Conservation (phyloP, 1,284 basidiomycete genomes). For the Ganoderma resinaceum region DNA sequence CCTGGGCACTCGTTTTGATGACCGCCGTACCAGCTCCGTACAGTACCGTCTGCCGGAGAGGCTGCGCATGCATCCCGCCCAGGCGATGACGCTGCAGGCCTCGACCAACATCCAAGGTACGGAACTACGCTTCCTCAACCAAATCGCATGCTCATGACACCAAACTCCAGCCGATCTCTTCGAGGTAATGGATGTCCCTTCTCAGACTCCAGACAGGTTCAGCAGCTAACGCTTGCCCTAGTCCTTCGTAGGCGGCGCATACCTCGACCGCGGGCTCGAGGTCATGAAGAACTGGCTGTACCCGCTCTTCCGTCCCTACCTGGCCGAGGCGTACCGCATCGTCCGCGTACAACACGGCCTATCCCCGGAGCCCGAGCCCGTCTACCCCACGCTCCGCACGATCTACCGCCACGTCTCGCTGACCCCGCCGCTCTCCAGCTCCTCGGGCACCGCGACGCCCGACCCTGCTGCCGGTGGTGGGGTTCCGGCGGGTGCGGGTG, state of each 20-base stretch:
- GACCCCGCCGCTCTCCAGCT: slow-evolving; percentile 24
- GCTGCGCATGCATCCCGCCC: slow-evolving; percentile 70
- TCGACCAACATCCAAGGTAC: slow-evolving; percentile 75
- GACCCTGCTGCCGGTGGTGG: background rate
- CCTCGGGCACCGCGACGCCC: slow-evolving; percentile 31
- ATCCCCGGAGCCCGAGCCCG: slow-evolving; percentile 44
- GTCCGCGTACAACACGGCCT: slow-evolving; percentile 71
- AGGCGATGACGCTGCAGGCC: slow-evolving; percentile 69
- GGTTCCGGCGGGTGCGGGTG: slow-evolving; percentile 5
- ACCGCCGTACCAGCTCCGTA: slow-evolving; percentile 52
- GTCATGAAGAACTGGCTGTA: slow-evolving; percentile 64
- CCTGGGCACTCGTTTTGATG: background rate
- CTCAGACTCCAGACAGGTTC: background rate
- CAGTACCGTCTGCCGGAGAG: slow-evolving; percentile 66
- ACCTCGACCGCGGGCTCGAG: slow-evolving; percentile 68
- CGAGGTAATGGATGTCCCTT: slow-evolving; percentile 56
- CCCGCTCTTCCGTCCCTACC: slow-evolving; percentile 67
- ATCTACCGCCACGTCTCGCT: slow-evolving; percentile 20
- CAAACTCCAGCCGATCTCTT: slow-evolving; percentile 72
- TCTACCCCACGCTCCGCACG: slow-evolving; percentile 25
- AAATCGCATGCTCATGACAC: background rate
- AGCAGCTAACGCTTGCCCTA: slow-evolving; percentile 35
- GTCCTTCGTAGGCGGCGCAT: slow-evolving; percentile 80
- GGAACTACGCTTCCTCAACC: slow-evolving; percentile 23
- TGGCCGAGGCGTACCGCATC: slow-evolving; percentile 61